Conservation (phyloP, 495 filamentous ascomycete genomes). For the Hapsidospora chrysogenum region DNA sequence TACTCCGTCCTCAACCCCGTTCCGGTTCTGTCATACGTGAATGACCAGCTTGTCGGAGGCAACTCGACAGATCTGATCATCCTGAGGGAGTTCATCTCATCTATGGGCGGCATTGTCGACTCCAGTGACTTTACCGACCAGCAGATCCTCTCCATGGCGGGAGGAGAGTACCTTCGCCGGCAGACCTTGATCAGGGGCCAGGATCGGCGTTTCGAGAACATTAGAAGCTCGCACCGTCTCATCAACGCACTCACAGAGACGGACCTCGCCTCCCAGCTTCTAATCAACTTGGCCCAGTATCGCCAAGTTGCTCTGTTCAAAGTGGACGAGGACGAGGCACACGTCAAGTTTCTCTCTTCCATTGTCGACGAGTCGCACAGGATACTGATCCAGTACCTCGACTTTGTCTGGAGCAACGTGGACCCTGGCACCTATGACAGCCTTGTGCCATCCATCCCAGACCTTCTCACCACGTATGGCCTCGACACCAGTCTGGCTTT, state of each 20-base stretch:
- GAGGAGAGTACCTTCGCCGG: conserved; percentile 60
- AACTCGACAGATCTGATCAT: conserved; percentile 79
- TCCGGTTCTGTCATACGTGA: conserved; percentile 80
- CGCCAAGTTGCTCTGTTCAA: conserved; percentile 63
- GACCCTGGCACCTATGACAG: conserved; percentile 61
- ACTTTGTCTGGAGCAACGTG: conserved; percentile 68
- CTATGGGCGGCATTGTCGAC: conserved; percentile 84
- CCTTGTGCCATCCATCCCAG: conserved; percentile 57
- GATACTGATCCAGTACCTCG: conserved; percentile 73
- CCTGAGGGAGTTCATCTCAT: conserved; percentile 68
- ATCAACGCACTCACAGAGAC: conserved; percentile 61
- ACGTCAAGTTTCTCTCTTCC: conserved; percentile 67
- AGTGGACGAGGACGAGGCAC: conserved; percentile 44
- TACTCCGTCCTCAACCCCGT: conserved; percentile 66
- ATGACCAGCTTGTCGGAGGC: conserved; percentile 59
- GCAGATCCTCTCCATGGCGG: conserved; percentile 73
- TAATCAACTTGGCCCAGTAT: conserved; percentile 83
- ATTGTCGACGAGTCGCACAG: conserved; percentile 81
- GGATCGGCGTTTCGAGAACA: conserved; percentile 55
- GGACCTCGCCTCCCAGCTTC: conserved; percentile 55
- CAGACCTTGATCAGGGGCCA: conserved; percentile 62
- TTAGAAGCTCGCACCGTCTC: conserved; percentile 51
- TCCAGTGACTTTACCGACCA: conserved; percentile 72
- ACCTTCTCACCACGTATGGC: conserved; percentile 62
- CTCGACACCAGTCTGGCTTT: conserved; percentile 75